Evolutionary conservation across 139 green algal genomes (phyloP), one percentile per base, ranked within the genome.

Genomic region (Pedinophyceae sp.): DNA sequence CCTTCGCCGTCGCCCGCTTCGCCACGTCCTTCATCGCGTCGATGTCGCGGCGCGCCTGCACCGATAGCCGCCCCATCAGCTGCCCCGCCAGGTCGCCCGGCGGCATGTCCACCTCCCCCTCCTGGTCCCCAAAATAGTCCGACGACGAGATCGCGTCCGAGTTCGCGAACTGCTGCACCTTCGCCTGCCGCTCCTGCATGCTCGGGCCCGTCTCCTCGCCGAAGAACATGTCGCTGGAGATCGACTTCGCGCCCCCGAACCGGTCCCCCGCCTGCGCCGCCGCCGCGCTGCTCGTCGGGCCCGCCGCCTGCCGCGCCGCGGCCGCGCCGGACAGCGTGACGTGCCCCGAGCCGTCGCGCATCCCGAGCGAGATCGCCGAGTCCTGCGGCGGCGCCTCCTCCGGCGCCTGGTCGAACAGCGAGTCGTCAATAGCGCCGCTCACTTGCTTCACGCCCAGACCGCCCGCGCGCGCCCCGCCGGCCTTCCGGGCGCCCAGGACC

Each of bases 361-460:
- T 43, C 34, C 10, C 34, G 10, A 7, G 10, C 10, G 34, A 43
- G 13, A 13, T 19, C 34, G 34, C 34, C 34, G 34, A 7, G 10
- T 7, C 34, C 34, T 7, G 34, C 13, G 34, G 48, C 47, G 59
- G 34, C 43, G 45, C 48, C 13, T 48, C 19, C 23, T 71, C 62
- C 2, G 69, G 71, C 29, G 62, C 61, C 24, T 87, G 83, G 43
- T 87, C 79, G 59, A 87, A 93, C 52, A 90, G 52, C 13, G 27
- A 46, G 50, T 45, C 27, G 27, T 55, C 50, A 7, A 13, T 43
- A 43, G 10, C 10, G n/a, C n/a, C n/a, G n/a, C n/a, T n/a, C n/a
- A n/a, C n/a, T n/a, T n/a, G n/a, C n/a, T n/a, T n/a, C n/a, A n/a
- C n/a, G n/a, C n/a, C n/a, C n/a, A n/a, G n/a, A n/a, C n/a, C n/a